Percentiles rank a stretch among this genome's conserved stretches.
These are phyloP conservation scores for Ophiosphaerella herpotricha DNA, from an alignment of 2,329 filamentous ascomycete genomes.

Conservation along the genomic window DNA sequence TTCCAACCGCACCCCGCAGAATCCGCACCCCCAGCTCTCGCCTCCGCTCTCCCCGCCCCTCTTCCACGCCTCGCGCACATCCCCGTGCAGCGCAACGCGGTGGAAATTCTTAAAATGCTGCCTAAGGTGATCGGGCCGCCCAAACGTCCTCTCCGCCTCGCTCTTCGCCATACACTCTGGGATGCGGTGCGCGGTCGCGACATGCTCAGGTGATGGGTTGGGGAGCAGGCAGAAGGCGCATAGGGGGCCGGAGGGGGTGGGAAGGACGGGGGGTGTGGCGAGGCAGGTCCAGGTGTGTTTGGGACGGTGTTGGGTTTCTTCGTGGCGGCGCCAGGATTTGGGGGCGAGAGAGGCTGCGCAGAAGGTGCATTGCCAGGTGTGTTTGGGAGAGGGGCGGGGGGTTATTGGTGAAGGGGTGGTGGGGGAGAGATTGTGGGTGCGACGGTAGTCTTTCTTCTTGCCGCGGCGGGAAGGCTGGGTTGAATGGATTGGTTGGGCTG, in stretches of 20 bases:
- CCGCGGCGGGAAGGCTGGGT: constrained; percentile 29
- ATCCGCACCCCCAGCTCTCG: constrained; percentile 38
- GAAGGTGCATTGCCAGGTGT: constrained; percentile 44
- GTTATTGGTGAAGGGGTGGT: constrained; percentile 13
- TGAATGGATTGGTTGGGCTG: not conserved
- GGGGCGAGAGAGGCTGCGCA: constrained; percentile 32
- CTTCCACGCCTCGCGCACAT: constrained; percentile 33
- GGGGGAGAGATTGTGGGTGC: constrained; percentile 16
- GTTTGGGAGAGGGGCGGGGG: constrained; percentile 1
- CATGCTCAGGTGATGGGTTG: constrained; percentile 38
- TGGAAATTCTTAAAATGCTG: constrained; percentile 44
- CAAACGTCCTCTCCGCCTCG: constrained; percentile 36
- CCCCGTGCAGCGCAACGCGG: constrained; percentile 24
- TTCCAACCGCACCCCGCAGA: constrained; percentile 29
- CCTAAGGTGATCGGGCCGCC: constrained; percentile 39
- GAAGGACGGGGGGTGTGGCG: constrained; percentile 29
- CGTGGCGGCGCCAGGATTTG: constrained; percentile 45
- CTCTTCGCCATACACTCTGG: constrained; percentile 34
- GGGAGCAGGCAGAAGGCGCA: constrained; percentile 38
- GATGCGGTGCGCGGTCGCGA: constrained; percentile 33
- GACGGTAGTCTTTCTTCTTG: constrained; percentile 45
- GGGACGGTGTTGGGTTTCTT: constrained; percentile 43
- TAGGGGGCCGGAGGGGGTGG: constrained; percentile 23
- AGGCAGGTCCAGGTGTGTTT: constrained; percentile 43
- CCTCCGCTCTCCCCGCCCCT: constrained; percentile 12